Evolutionary conservation across 345 rosid genomes (phyloP), one percentile per base, ranked within the genome.

Genomic region (Kandelia obovata): DNA sequence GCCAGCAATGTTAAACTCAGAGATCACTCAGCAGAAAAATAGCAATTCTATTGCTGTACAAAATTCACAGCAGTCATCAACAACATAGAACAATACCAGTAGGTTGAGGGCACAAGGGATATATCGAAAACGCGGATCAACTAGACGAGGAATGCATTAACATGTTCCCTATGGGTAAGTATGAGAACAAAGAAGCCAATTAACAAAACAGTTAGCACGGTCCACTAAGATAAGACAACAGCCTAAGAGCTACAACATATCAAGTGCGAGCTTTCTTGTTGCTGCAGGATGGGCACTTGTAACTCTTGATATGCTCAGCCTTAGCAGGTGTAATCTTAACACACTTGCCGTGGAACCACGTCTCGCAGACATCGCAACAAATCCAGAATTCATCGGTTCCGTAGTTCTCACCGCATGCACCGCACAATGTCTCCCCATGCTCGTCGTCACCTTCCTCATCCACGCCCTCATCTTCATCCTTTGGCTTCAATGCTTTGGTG

Each of bases 241-340:
- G 27, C 21, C 26, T 34, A 30, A 11, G 37, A 28, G 23, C 28
- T 53, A 46, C 13, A 31, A 52, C 60, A 53, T 5, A 66, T 84
- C 82, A 88, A 39, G 89, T 74, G 16, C 96, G 87, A 23, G 83
- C 85, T 74, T 95, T 88, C 84, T 92, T 92, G 86, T 88, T 92
- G 86, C 92, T 86, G 89, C 98, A 92, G 56, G 95, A 81, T 11
- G 98, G 98, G 77, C 96, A 92, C 77, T 92, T 92, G 80, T 90
- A 92, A 73, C 87, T 95, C 87, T 90, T 90, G 61, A 92, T 88
- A 75, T 90, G 96, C 75, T 90, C 98, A 25, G 98, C 98, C 72
- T 87, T 86, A 3, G 95, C 92, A 26, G 96, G 98, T 39, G 98
- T 88, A 73, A 92, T 87, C 89, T 88, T 90, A 62, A 92, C 96